Base-by-base conservation (phyloP, 2,329 filamentous ascomycete species). In the Cercospora canescens region DNA sequence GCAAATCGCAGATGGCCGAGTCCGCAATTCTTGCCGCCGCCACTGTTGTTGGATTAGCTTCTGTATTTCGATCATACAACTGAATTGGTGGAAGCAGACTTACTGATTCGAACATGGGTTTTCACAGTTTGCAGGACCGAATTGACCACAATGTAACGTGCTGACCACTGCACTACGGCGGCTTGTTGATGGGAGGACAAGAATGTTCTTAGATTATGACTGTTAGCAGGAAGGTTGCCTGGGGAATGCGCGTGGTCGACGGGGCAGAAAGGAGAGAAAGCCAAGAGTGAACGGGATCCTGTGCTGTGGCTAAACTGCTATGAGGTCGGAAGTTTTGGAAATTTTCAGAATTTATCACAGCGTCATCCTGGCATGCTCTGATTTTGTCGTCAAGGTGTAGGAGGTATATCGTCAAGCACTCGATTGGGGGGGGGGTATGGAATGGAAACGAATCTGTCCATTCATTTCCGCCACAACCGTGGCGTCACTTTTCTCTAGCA, bases 161-260 rank as follows among this genome's bases (percentile, higher is more conserved):
- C 62, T 64, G 32, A 64, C 62, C 62, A 64, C 62, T 64, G 62
- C 62, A 64, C 62, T 64, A 64, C 32, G 62, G 54, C 35, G 52
- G 61, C 61, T 39, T 28, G 6, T 28, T n/a, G 45, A 50, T 50
- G 45, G 2, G 0, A 30, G 6, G 24, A 52, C 55, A 26, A 6
- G 2, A 39, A 41, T 28, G 21, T n/a, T 12, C 0, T 8, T 39
- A 2, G n/a, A 1, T 41, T 58, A 58, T 58, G 34, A 58, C n/a
- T 14, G 55, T 26, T 58, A n/a, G n/a, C n/a, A n/a, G n/a, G n/a
- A n/a, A n/a, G n/a, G n/a, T n/a, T 35, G 32, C 14, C 21, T 6
- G 55, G 18, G 21, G 16, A 35, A 57, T 45, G 41, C 39, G 45
- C 7, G 26, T 3, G 11, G 45, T 24, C 45, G 45, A 28, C 21